phyloP scores from a whole-genome alignment of 2,329 filamentous ascomycete species.

The Sporothrix brasiliensis region DNA sequence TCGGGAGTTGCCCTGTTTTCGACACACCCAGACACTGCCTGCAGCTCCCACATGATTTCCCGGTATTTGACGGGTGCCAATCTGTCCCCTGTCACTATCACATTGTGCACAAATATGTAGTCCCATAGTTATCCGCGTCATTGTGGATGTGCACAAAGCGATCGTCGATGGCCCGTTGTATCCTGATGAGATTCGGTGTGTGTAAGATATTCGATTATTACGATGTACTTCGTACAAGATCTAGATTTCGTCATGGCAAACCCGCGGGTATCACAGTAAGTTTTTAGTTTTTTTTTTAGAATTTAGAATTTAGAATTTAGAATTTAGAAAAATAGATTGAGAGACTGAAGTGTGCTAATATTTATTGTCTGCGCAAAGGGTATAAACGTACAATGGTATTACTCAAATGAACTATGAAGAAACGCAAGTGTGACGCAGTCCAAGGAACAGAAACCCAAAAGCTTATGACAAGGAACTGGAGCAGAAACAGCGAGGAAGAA shows the following conservation, averaged over 20 bases:
- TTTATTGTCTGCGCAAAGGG: conserved; percentile 7
- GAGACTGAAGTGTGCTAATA: neutral
- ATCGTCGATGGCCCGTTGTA: conserved; percentile 20
- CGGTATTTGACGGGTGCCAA: conserved; percentile 7
- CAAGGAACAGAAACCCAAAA: neutral
- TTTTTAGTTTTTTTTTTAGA: too few species aligned
- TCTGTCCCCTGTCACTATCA: neutral
- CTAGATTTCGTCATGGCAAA: too few species aligned
- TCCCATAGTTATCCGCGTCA: conserved; percentile 8
- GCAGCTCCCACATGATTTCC: conserved; percentile 18
- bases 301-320: too few species aligned
- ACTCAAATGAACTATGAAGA: neutral
- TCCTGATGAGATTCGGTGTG: neutral
- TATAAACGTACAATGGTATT: neutral
- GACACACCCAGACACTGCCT: neutral
- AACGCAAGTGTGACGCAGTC: neutral
- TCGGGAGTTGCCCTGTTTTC: conserved; percentile 7
- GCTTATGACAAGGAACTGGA: neutral
- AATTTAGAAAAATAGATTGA: too few species aligned
- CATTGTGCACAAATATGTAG: neutral
- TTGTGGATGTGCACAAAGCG: conserved; percentile 1
- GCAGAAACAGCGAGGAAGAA: neutral
- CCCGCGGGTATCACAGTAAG: too few species aligned
- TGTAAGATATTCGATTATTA: too few species aligned
- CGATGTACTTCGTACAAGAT: too few species aligned